A percentile compares a stretch with the other conserved stretches of the same genome.
These are phyloP conservation scores for Monosporascus sp. DNA, from an alignment of 2,329 filamentous ascomycete species.

Conservation along the genomic window DNA sequence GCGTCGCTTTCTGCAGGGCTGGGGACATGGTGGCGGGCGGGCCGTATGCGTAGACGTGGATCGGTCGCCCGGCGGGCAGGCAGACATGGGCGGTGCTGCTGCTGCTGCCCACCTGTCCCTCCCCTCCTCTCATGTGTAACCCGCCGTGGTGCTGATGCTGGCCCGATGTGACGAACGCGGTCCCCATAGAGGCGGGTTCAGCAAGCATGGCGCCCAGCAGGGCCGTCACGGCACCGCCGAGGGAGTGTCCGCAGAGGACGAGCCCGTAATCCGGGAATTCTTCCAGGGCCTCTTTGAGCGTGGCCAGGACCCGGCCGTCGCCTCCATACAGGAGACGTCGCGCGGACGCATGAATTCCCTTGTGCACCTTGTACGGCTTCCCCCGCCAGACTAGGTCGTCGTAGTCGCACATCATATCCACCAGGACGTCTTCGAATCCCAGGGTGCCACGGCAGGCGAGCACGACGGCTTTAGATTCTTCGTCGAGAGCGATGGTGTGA, in stretches of 20 bases:
- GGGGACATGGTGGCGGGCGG: constrained; percentile 69
- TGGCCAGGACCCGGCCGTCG: constrained; percentile 62
- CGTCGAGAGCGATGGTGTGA: constrained; percentile 68
- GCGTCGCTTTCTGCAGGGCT: constrained; percentile 63
- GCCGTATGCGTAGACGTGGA: constrained; percentile 77
- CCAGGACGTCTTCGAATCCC: constrained; percentile 69
- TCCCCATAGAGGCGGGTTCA: constrained; percentile 50
- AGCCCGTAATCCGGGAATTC: constrained; percentile 66
- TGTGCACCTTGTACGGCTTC: constrained; percentile 64
- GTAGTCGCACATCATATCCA: constrained; percentile 71
- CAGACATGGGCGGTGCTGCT: constrained; percentile 31
- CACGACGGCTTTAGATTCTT: constrained; percentile 66
- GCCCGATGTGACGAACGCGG: constrained; percentile 59
- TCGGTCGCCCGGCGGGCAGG: constrained; percentile 63
- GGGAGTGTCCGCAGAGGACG: constrained; percentile 64
- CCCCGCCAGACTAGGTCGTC: constrained; percentile 61
- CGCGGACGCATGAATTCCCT: constrained; percentile 69
- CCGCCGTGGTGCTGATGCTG: constrained; percentile 43
- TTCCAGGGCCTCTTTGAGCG: constrained; percentile 59
- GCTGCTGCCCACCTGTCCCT: background rate
- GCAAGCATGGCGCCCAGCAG: constrained; percentile 68
- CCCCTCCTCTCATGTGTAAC: constrained; percentile 27
- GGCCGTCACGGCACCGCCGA: constrained; percentile 66
- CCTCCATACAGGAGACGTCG: constrained; percentile 62
- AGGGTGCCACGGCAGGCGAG: constrained; percentile 68